A percentile compares a stretch with the other conserved stretches of the same genome.
Evolutionary conservation across 306 rosid species (phyloP).

Genomic region (cucumber (Cucumis sativus)): Cucumber_9930_V3 NC_026657.2:35392501-35393000

Average conservation of each 20-base stretch:
- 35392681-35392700: neutral
- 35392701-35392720: neutral
- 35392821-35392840: neutral
- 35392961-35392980: too few relatives aligned
- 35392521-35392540: neutral
- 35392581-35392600: neutral
- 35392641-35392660: too few relatives aligned
- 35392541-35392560: neutral
- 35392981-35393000: too few relatives aligned
- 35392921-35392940: too few relatives aligned
- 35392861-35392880: too few relatives aligned
- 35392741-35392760: neutral
- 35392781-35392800: neutral
- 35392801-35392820: neutral
- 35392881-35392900: too few relatives aligned
- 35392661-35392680: neutral
- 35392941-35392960: too few relatives aligned
- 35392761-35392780: neutral
- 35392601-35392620: neutral
- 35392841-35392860: neutral
- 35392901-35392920: too few relatives aligned
- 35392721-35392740: neutral
- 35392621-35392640: neutral
- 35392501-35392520: neutral
- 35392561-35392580: neutral